A percentile compares a stretch with the other conserved stretches of the same genome.
Conservation (phyloP, 2,329 filamentous ascomycete genomes). For the Drechmeria coniospora region DNA sequence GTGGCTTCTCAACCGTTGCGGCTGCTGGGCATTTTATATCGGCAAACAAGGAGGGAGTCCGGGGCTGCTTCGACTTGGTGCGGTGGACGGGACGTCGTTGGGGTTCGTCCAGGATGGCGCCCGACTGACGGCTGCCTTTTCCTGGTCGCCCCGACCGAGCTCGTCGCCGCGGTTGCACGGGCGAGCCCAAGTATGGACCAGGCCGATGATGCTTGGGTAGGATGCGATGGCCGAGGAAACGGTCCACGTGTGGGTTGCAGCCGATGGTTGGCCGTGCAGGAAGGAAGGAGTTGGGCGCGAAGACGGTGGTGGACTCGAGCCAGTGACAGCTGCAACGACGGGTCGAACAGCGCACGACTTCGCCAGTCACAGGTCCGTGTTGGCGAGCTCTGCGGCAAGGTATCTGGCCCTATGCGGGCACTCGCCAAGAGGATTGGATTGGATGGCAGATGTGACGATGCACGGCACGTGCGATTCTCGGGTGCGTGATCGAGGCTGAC, state of each 20-base stretch:
- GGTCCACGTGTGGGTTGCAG: slow-evolving; percentile 1
- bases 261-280: neutral
- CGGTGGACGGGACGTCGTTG: too few species aligned
- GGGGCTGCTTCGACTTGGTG: too few species aligned
- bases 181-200: too few species aligned
- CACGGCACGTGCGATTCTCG: slow-evolving; percentile 2
- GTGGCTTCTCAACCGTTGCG: too few species aligned
- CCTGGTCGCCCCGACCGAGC: neutral
- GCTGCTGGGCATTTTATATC: too few species aligned
- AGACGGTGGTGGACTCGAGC: too few species aligned
- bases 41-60: too few species aligned
- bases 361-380: neutral
- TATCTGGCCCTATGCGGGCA: neutral
- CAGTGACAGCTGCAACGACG: too few species aligned
- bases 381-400: neutral
- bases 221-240: neutral
- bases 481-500: slow-evolving; percentile 1
- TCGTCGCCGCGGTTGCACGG: neutral
- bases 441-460: neutral
- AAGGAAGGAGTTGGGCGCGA: neutral
- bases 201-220: too few species aligned
- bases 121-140: too few species aligned
- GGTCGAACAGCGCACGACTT: too few species aligned
- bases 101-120: too few species aligned
- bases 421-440: neutral